Evolutionary conservation across 2,329 filamentous ascomycete genomes (phyloP).

Genomic region (Hypoxylon rubiginosum): DNA sequence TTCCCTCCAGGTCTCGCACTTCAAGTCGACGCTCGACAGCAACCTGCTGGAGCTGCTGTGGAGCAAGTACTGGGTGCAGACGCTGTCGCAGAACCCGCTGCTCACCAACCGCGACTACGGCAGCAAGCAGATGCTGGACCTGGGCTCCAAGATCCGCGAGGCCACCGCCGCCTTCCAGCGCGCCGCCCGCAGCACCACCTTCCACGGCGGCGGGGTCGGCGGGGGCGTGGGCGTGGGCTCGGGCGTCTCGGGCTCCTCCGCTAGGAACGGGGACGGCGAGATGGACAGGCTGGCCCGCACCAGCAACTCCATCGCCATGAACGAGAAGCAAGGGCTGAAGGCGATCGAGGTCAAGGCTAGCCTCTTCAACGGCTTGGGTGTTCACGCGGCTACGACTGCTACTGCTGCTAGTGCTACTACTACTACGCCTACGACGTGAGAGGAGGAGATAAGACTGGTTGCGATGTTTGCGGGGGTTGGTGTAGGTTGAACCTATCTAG

Average conservation of each 20-base stretch:
- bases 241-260: too few relatives aligned
- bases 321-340: conserved; percentile 53
- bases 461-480: neutral
- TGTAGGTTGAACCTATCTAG: conserved; percentile 3
- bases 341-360: conserved; percentile 51
- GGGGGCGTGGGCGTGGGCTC: too few relatives aligned
- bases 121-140: conserved; percentile 90
- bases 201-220: conserved; percentile 35
- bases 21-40: conserved; percentile 91
- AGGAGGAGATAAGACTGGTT: neutral
- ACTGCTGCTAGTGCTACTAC: too few relatives aligned
- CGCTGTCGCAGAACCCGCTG: conserved; percentile 89
- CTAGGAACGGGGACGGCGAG: conserved; percentile 31
- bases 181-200: conserved; percentile 49
- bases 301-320: conserved; percentile 51
- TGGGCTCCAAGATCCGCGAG: conserved; percentile 84
- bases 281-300: conserved; percentile 50
- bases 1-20: conserved; percentile 89
- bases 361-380: conserved; percentile 50
- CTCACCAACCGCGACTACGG: conserved; percentile 94
- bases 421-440: conserved; percentile 15
- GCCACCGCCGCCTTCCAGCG: conserved; percentile 61
- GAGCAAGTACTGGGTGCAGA: conserved; percentile 99
- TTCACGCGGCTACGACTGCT: neutral
- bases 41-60: conserved; percentile 89